A percentile compares a stretch with the other conserved stretches of the same genome.
Evolutionary conservation across 2,329 filamentous ascomycete genomes (phyloP).

Genomic region (Penicillium frequentans): DNA sequence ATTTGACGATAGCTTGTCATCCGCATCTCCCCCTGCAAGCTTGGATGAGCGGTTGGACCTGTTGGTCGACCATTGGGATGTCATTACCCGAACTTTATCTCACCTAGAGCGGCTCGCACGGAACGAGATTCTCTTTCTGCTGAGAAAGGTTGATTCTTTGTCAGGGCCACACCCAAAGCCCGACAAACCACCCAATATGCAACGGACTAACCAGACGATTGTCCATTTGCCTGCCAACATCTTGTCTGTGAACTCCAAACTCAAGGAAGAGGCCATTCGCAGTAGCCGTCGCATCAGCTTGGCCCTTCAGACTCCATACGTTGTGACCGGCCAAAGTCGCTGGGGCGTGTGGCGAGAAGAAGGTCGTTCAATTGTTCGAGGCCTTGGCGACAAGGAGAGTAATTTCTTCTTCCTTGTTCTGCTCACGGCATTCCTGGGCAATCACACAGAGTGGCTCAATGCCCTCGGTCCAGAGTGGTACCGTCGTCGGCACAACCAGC

Average conservation of each 20-base stretch:
- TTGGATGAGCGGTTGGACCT: constrained; percentile 57
- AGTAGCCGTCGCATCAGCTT: constrained; percentile 53
- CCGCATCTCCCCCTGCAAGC: constrained; percentile 48
- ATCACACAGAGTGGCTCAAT: constrained; percentile 61
- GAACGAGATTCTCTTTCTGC: constrained; percentile 51
- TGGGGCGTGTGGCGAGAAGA: constrained; percentile 64
- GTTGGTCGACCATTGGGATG: constrained; percentile 60
- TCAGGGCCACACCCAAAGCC: constrained; percentile 44
- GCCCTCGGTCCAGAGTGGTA: constrained; percentile 56
- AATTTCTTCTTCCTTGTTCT: constrained; percentile 61
- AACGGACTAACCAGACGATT: constrained; percentile 49
- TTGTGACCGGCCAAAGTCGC: constrained; percentile 58
- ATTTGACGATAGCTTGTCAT: constrained; percentile 43
- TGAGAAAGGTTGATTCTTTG: constrained; percentile 49
- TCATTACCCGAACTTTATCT: constrained; percentile 57
- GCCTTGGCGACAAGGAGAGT: constrained; percentile 56
- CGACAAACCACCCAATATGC: constrained; percentile 48
- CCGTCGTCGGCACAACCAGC: constrained; percentile 52
- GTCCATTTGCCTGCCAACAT: constrained; percentile 53
- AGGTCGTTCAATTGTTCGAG: constrained; percentile 57
- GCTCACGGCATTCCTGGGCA: constrained; percentile 60
- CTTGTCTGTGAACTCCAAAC: constrained; percentile 43
- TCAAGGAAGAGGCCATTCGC: constrained; percentile 49
- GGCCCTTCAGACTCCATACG: constrained; percentile 57
- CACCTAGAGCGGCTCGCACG: constrained; percentile 54